Percentiles rank a stretch among this genome's conserved stretches.
Conservation (phyloP, 116 monocot genomes). For the Iris pallida region DNA sequence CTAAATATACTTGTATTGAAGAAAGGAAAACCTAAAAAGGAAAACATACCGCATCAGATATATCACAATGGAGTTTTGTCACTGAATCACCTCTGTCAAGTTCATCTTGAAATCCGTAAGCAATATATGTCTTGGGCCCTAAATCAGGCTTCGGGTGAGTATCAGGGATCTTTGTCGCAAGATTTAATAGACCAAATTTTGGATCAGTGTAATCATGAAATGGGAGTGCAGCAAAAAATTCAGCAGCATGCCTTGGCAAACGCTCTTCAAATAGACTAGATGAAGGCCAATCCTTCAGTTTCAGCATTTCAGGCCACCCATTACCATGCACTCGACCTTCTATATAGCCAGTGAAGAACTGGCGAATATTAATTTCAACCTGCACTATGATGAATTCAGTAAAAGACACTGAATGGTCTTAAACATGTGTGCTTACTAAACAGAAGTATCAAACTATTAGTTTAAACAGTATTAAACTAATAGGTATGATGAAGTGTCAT, state of each 20-base stretch:
- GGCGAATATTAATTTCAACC: conserved; percentile 32
- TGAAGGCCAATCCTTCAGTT: conserved; percentile 45
- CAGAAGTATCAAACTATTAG: too few relatives aligned
- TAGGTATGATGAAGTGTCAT: too few relatives aligned
- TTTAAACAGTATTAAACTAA: too few relatives aligned
- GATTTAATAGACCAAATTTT: conserved; percentile 29
- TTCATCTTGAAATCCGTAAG: conserved; percentile 36
- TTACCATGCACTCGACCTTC: conserved; percentile 25
- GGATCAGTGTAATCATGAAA: conserved; percentile 43
- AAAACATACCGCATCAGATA: conserved; percentile 43
- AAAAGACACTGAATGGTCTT: neutral
- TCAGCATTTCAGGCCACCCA: conserved; percentile 45
- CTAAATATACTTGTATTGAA: too few relatives aligned
- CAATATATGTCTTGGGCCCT: conserved; percentile 41
- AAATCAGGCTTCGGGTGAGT: conserved; percentile 24
- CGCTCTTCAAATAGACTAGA: conserved; percentile 36
- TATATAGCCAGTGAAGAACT: conserved; percentile 36
- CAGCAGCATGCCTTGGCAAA: conserved; percentile 33
- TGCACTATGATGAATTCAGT: conserved; percentile 8
- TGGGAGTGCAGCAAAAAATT: conserved; percentile 31
- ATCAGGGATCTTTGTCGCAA: conserved; percentile 33
- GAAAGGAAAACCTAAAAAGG: neutral
- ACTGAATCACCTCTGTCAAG: conserved; percentile 44
- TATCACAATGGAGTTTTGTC: conserved; percentile 37
- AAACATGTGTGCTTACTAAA: too few relatives aligned